phyloP scores from a whole-genome alignment of 805 yeast species.

The Candida saitoana region DNA sequence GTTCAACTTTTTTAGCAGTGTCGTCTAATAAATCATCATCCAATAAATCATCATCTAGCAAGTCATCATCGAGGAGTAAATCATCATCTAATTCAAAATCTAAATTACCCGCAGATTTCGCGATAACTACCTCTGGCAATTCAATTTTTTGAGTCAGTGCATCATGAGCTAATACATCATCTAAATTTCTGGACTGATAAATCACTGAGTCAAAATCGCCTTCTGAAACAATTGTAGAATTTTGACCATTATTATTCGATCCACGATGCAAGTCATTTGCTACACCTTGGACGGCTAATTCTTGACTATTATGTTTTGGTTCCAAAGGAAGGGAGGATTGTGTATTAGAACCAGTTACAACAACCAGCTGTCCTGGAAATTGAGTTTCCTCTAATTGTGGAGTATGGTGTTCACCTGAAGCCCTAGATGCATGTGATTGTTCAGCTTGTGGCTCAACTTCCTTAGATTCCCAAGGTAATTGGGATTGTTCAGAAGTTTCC shows the following conservation, averaged over 20 bases:
- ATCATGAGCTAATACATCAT: background rate
- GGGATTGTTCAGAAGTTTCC: background rate
- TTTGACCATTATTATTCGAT: background rate
- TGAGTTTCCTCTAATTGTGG: background rate
- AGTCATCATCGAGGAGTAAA: conserved; percentile 32
- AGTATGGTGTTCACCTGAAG: background rate
- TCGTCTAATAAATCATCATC: conserved; percentile 7
- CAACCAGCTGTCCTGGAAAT: background rate
- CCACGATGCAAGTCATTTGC: background rate
- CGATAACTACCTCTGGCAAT: background rate
- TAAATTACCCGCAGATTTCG: background rate
- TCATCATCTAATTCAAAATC: conserved; percentile 28
- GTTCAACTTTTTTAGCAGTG: conserved; percentile 6
- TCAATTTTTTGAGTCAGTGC: background rate
- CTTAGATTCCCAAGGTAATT: conserved; percentile 2
- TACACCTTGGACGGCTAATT: background rate
- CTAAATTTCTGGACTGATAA: background rate
- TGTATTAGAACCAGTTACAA: background rate
- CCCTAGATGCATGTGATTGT: background rate
- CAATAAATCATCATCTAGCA: conserved; percentile 26
- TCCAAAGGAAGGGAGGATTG: background rate
- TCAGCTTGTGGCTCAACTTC: background rate
- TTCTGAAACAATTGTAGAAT: background rate
- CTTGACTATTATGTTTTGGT: background rate
- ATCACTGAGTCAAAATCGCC: background rate